These are phyloP conservation scores for Coniochaeta ligniaria DNA, from an alignment of 2,329 filamentous ascomycete species.

Conservation along the genomic window DNA sequence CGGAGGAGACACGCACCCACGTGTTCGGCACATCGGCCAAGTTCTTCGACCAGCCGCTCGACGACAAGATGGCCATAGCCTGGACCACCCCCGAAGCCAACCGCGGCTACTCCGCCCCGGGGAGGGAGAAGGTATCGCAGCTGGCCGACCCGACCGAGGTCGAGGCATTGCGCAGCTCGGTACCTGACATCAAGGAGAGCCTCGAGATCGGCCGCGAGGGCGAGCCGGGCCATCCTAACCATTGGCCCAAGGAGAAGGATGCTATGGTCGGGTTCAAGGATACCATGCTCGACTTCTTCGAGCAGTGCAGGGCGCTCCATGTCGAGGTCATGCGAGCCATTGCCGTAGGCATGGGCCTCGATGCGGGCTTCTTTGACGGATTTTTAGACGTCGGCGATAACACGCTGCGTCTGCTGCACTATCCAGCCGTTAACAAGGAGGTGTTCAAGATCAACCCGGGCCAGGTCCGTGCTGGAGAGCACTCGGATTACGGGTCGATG, in stretches of 20 bases:
- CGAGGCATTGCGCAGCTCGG: slow-evolving; percentile 46
- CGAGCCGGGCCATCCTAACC: slow-evolving; percentile 59
- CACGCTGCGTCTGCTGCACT: slow-evolving; percentile 68
- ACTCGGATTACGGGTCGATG: slow-evolving; percentile 60
- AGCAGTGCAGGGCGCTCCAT: slow-evolving; percentile 68
- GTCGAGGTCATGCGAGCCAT: slow-evolving; percentile 77
- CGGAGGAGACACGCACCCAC: slow-evolving; percentile 46
- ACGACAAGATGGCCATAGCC: slow-evolving; percentile 56
- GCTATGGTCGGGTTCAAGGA: slow-evolving; percentile 55
- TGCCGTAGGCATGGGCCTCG: slow-evolving; percentile 70
- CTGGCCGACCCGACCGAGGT: slow-evolving; percentile 48
- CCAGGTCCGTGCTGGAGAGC: slow-evolving; percentile 70
- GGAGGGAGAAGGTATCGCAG: slow-evolving; percentile 63
- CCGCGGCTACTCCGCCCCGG: slow-evolving; percentile 63
- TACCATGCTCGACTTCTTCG: slow-evolving; percentile 70
- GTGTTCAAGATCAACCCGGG: slow-evolving; percentile 60
- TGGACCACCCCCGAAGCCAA: slow-evolving; percentile 71
- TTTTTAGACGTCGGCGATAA: slow-evolving; percentile 67
- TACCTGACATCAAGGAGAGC: slow-evolving; percentile 60
- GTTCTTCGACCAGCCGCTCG: slow-evolving; percentile 61
- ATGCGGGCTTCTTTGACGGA: slow-evolving; percentile 65
- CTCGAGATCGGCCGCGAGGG: slow-evolving; percentile 58
- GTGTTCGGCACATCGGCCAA: slow-evolving; percentile 61
- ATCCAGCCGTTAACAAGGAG: slow-evolving; percentile 59
- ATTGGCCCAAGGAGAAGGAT: slow-evolving; percentile 58